phyloP scores from a whole-genome alignment of 2,329 filamentous ascomycete species.

The Madurella mycetomatis region DNA sequence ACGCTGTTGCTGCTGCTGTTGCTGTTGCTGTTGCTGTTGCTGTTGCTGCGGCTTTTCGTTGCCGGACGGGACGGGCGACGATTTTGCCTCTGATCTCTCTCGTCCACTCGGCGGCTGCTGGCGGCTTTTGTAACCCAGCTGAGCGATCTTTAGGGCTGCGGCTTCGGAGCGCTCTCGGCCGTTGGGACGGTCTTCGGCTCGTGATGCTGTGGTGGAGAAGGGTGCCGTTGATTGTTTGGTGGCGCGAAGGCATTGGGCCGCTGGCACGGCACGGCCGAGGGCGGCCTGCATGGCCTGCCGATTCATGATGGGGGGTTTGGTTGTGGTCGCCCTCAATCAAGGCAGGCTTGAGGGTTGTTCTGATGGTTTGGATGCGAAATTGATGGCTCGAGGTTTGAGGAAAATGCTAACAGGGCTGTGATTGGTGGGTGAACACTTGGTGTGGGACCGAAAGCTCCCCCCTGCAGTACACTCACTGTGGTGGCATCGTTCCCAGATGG shows the following conservation, averaged over 20 bases:
- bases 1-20: not conserved
- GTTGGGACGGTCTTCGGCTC: not conserved
- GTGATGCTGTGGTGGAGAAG: slow-evolving; percentile 5
- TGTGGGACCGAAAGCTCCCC: not conserved
- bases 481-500: not conserved
- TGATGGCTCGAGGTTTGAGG: slow-evolving; percentile 12
- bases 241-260: not conserved
- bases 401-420: slow-evolving; percentile 18
- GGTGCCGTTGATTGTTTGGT: slow-evolving; percentile 8
- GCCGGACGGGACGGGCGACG: no score
- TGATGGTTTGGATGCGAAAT: not conserved
- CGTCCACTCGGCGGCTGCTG: not conserved
- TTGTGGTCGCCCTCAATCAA: slow-evolving; percentile 3
- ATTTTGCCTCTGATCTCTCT: not conserved
- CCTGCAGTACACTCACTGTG: not conserved
- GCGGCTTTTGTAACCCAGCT: slow-evolving; percentile 7
- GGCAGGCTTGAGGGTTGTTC: not conserved
- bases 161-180: slow-evolving; percentile 20
- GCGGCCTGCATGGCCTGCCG: slow-evolving; percentile 22
- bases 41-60: not conserved
- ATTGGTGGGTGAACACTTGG: slow-evolving; percentile 14
- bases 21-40: not conserved
- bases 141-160: slow-evolving; percentile 25
- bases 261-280: slow-evolving; percentile 18
- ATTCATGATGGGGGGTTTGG: slow-evolving; percentile 20